These are phyloP conservation scores for Aspergillus sp. DNA, from an alignment of 2,329 filamentous ascomycete species.

Conservation along the genomic window DNA sequence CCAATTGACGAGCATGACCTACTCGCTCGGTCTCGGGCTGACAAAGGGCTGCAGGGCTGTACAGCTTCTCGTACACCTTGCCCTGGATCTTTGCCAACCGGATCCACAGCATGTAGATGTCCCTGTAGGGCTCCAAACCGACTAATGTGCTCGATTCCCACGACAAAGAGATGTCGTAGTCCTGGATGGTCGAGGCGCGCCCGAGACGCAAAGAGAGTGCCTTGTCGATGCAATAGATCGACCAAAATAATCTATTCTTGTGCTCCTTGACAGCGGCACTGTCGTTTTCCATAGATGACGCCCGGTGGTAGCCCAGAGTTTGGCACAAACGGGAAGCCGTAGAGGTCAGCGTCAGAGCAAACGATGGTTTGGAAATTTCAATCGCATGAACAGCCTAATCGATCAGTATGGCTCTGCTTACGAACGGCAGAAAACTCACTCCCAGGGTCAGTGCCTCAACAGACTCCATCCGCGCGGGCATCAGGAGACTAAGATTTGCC, in stretches of 20 bases:
- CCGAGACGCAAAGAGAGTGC: conserved; percentile 60
- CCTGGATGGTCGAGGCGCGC: conserved; percentile 57
- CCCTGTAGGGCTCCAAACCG: conserved; percentile 38
- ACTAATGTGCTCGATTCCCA: conserved; percentile 20
- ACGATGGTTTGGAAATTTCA: conserved; percentile 60
- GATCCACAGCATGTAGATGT: conserved; percentile 56
- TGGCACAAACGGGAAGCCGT: conserved; percentile 62
- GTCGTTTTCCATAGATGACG: conserved; percentile 28
- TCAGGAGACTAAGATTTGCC: conserved; percentile 54
- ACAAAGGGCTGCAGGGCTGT: conserved; percentile 38
- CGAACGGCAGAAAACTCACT: conserved; percentile 38
- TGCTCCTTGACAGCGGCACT: conserved; percentile 28
- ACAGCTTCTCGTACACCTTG: conserved; percentile 59
- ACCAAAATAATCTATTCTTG: conserved; percentile 55
- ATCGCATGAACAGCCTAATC: conserved; percentile 60
- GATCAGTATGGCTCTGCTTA: conserved; percentile 6
- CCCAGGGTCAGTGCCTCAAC: conserved; percentile 61
- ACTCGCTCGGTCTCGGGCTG: conserved; percentile 27
- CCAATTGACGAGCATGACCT: conserved; percentile 28
- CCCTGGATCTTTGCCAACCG: conserved; percentile 58
- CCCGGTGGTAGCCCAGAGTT: conserved; percentile 59
- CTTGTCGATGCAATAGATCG: conserved; percentile 59
- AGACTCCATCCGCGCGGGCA: conserved; percentile 56
- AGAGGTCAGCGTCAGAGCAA: conserved; percentile 64
- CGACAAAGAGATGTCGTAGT: conserved; percentile 58